Evolutionary conservation across 2,329 filamentous ascomycete genomes (phyloP), one percentile per base, ranked within the genome.

Genomic region (Cyphellophora attinorum): DNA sequence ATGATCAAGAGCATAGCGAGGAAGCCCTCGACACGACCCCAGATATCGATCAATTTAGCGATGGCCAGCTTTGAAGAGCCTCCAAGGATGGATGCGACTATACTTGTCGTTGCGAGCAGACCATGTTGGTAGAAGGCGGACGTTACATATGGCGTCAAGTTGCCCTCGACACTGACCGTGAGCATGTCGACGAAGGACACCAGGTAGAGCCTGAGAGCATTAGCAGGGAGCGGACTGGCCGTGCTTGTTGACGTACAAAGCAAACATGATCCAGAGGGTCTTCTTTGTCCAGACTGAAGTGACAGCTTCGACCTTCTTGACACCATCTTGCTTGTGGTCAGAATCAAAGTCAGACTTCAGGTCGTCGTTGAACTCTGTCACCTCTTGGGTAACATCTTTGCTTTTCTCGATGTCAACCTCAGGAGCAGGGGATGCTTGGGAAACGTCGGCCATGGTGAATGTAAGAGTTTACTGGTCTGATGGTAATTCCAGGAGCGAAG

Each of bases 41-140:
- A 79, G 33, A 75, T 60, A 55, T 80, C 70, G 37, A 79, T 59
- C n/a, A 77, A 58, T 53, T 78, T 79, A 33, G 75, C 73, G 16
- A 74, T 59, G 2, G 74, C 67, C 10, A 79, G 60, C 48, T 72
- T 73, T 38, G 64, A 58, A 14, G 76, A 57, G 19, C 71, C 75
- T 13, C 64, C 66, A 28, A 79, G 67, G 25, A 76, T 55, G 40
- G 54, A 63, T n/a, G 71, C 58, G 29, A 79, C 60, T 40, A 78
- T 66, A 27, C 52, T 51, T 6, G 70, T 71, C 5, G 68, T 64
- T 1, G 70, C 59, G 1, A 67, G 62, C 31, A 75, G 56, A 1
- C 69, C 70, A 45, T 76, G 72, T 6, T 57, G 48, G 16, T 58
- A 41, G 44, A 69, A 76, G 15, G 55, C 58, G 43, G 62, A 69